A percentile compares a stretch with the other conserved stretches of the same genome.
These are phyloP conservation scores for Mycena kentingensis DNA, from an alignment of 768 basidiomycete genomes.

Conservation along the genomic window DNA sequence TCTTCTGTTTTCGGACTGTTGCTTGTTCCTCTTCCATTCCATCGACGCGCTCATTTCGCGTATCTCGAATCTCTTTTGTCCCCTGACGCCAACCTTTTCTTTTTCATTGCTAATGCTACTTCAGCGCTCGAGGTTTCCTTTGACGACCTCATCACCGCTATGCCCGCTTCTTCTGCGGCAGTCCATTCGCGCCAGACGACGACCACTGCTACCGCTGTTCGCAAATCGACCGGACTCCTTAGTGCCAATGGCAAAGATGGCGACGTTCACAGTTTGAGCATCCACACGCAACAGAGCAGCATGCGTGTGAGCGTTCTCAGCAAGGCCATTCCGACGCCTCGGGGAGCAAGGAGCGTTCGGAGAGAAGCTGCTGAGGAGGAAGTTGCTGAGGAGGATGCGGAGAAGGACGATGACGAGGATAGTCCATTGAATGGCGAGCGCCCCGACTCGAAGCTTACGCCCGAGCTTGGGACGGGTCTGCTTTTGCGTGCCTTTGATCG, in stretches of 20 bases:
- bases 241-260: slow-evolving; percentile 38
- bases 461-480: slow-evolving; percentile 31
- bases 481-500: slow-evolving; percentile 18
- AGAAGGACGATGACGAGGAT: slow-evolving; percentile 20
- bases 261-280: slow-evolving; percentile 43
- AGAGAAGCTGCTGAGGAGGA: slow-evolving; percentile 25
- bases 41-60: neutral
- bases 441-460: slow-evolving; percentile 77
- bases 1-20: slow-evolving; percentile 2
- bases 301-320: slow-evolving; percentile 47
- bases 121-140: slow-evolving; percentile 79
- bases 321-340: slow-evolving; percentile 32
- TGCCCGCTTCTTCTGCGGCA: slow-evolving; percentile 28
- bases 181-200: slow-evolving; percentile 20
- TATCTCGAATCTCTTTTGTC: slow-evolving; percentile 4
- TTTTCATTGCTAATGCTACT: neutral
- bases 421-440: slow-evolving; percentile 26
- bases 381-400: slow-evolving; percentile 19
- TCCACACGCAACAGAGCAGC: slow-evolving; percentile 39
- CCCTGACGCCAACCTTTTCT: neutral
- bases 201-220: slow-evolving; percentile 27
- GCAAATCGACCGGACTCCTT: slow-evolving; percentile 19
- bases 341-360: slow-evolving; percentile 12
- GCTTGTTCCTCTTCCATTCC: neutral
- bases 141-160: slow-evolving; percentile 67